phyloP scores from a whole-genome alignment of 257 asterid genomes.

The Oldenlandia corymbosa region DNA sequence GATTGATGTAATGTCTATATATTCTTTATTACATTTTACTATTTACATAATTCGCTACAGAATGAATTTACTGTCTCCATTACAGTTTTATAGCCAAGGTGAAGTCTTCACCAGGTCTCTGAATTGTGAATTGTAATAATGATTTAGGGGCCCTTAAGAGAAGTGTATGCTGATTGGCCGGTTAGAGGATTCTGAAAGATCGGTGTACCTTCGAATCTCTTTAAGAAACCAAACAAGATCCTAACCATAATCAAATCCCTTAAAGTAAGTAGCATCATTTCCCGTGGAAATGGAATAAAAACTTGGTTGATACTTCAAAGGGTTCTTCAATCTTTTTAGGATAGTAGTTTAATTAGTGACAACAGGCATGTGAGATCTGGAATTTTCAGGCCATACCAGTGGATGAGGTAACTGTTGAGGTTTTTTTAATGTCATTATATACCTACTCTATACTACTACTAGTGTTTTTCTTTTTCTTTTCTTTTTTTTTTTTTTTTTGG shows the following conservation, averaged over 20 bases:
- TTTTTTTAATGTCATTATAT: background rate
- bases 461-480: too few relatives aligned
- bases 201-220: background rate
- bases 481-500: too few relatives aligned
- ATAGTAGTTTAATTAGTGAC: background rate
- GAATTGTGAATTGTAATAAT: too few relatives aligned
- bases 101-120: too few relatives aligned
- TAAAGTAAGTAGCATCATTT: background rate
- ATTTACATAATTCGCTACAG: too few relatives aligned
- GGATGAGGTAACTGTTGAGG: background rate
- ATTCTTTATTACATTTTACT: too few relatives aligned
- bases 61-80: too few relatives aligned
- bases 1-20: too few relatives aligned
- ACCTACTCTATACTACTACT: slow-evolving; percentile 4
- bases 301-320: background rate
- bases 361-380: slow-evolving; percentile 12
- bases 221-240: slow-evolving; percentile 12
- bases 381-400: background rate
- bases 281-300: background rate
- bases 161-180: slow-evolving; percentile 4
- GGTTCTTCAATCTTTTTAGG: background rate
- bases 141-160: too few relatives aligned
- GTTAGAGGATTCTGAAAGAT: background rate
- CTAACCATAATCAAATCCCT: slow-evolving; percentile 5
- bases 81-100: too few relatives aligned